Conservation (phyloP, 2,329 filamentous ascomycete genomes). For the Cyclaneusma minus region DNA sequence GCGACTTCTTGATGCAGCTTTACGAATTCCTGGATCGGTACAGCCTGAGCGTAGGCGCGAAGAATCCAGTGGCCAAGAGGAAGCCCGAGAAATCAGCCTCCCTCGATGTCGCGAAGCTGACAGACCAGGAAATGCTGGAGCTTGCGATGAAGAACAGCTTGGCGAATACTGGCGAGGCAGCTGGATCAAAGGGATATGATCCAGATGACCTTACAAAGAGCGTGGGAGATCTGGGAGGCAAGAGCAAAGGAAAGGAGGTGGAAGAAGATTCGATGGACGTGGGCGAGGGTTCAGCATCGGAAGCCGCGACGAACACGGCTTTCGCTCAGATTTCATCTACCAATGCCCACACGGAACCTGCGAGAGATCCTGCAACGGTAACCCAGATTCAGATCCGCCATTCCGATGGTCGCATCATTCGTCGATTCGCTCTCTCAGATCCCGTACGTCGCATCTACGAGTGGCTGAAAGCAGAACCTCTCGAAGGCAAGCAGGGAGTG, state of each 20-base stretch:
- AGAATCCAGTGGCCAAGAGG: constrained; percentile 77
- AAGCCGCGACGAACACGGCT: constrained; percentile 17
- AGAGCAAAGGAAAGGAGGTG: constrained; percentile 35
- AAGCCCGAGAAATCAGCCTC: constrained; percentile 55
- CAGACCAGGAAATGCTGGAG: constrained; percentile 93
- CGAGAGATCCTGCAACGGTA: constrained; percentile 49
- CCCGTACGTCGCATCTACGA: constrained; percentile 76
- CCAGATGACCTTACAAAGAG: constrained; percentile 78
- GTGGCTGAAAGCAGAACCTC: constrained; percentile 81
- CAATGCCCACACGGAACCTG: constrained; percentile 65
- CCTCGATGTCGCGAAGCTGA: constrained; percentile 74
- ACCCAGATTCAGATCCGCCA: constrained; percentile 91
- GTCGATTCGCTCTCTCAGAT: constrained; percentile 67
- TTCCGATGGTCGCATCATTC: constrained; percentile 69
- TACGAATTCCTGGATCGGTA: constrained; percentile 96
- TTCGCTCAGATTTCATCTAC: constrained; percentile 61
- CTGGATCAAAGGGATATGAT: constrained; percentile 47
- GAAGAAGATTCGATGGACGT: constrained; percentile 24
- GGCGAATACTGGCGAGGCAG: constrained; percentile 31
- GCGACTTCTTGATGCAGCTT: constrained; percentile 80
- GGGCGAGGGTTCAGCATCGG: constrained; percentile 13
- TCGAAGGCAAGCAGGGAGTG: constrained; percentile 63
- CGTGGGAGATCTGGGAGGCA: constrained; percentile 25
- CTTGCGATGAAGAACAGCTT: constrained; percentile 86
- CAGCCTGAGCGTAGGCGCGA: constrained; percentile 72